A percentile compares a stretch with the other conserved stretches of the same genome.
Conservation (phyloP, 176 grass and related monocot genomes). For the Musa beccarii region DNA sequence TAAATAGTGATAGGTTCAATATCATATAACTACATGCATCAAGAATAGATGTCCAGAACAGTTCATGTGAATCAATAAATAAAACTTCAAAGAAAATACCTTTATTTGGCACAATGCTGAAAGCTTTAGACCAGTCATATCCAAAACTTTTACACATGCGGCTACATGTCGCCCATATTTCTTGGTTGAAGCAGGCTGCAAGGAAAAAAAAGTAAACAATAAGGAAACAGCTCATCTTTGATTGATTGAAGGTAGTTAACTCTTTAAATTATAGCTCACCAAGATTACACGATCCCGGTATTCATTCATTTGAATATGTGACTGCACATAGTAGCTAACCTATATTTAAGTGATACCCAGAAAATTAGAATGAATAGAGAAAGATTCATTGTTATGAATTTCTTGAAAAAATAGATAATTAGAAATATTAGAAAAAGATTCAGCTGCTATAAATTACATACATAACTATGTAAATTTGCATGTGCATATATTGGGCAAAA, state of each 20-base stretch:
- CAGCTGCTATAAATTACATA: background rate
- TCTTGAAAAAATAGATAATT: slow-evolving; percentile 21
- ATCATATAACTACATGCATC: too few relatives aligned
- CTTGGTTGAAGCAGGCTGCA: slow-evolving; percentile 44
- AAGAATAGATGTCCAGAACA: slow-evolving; percentile 5
- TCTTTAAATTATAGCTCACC: slow-evolving; percentile 38
- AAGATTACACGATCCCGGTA: slow-evolving; percentile 82
- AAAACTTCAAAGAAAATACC: slow-evolving; percentile 24
- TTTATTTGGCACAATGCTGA: slow-evolving; percentile 75
- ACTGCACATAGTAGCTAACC: slow-evolving; percentile 85
- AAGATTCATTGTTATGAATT: slow-evolving; percentile 16
- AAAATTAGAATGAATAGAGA: slow-evolving; percentile 13
- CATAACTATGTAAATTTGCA: background rate
- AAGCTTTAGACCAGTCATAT: slow-evolving; percentile 92
- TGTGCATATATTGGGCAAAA: background rate
- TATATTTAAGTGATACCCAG: slow-evolving; percentile 8
- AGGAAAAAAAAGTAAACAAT: slow-evolving; percentile 26
- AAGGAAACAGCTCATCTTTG: slow-evolving; percentile 11
- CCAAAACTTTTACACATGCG: slow-evolving; percentile 81
- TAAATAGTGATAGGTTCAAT: too few relatives aligned
- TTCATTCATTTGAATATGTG: slow-evolving; percentile 96
- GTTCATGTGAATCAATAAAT: background rate
- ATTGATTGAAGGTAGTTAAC: background rate
- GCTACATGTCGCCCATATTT: slow-evolving; percentile 54
- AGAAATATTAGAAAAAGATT: background rate